These are phyloP conservation scores for Coemansia sp. DNA, from an alignment of 192 early-diverging fungal species.

Conservation along the genomic window DNA sequence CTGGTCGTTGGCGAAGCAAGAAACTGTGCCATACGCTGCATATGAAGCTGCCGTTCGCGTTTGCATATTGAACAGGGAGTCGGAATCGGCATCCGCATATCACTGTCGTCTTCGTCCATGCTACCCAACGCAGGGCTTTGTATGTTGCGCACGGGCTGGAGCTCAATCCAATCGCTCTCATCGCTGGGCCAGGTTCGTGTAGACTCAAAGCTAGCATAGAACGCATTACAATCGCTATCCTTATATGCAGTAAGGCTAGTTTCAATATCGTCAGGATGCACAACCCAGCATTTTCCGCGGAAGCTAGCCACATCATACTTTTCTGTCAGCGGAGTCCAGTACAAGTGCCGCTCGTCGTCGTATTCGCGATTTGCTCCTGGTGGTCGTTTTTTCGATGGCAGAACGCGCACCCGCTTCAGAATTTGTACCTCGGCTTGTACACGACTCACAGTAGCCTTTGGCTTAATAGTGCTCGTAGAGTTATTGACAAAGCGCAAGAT, in stretches of 20 bases:
- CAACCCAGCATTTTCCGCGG: slow-evolving; percentile 62
- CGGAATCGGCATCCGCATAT: slow-evolving; percentile 26
- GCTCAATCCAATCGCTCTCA: slow-evolving; percentile 21
- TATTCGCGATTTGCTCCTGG: slow-evolving; percentile 11
- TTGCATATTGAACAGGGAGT: slow-evolving; percentile 33
- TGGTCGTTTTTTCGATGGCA: slow-evolving; percentile 25
- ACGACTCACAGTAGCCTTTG: not conserved
- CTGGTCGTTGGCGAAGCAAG: slow-evolving; percentile 16
- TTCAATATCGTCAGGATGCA: slow-evolving; percentile 43
- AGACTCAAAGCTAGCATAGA: slow-evolving; percentile 42
- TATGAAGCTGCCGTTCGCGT: slow-evolving; percentile 23
- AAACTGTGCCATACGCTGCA: slow-evolving; percentile 14
- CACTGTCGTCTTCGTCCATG: slow-evolving; percentile 1
- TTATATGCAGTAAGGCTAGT: slow-evolving; percentile 52
- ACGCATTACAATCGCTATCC: slow-evolving; percentile 52
- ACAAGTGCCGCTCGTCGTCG: slow-evolving; percentile 55
- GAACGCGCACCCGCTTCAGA: slow-evolving; percentile 35
- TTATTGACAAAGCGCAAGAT: slow-evolving; percentile 40
- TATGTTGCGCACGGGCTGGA: slow-evolving; percentile 13
- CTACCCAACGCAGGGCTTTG: not conserved
- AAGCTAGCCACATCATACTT: slow-evolving; percentile 29
- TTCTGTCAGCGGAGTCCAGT: slow-evolving; percentile 34
- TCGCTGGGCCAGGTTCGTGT: slow-evolving; percentile 21
- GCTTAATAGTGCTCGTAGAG: not conserved
- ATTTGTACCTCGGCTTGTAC: slow-evolving; percentile 41